Conservation (phyloP, 257 asterid species). For the Solanum tarijense region DNA sequence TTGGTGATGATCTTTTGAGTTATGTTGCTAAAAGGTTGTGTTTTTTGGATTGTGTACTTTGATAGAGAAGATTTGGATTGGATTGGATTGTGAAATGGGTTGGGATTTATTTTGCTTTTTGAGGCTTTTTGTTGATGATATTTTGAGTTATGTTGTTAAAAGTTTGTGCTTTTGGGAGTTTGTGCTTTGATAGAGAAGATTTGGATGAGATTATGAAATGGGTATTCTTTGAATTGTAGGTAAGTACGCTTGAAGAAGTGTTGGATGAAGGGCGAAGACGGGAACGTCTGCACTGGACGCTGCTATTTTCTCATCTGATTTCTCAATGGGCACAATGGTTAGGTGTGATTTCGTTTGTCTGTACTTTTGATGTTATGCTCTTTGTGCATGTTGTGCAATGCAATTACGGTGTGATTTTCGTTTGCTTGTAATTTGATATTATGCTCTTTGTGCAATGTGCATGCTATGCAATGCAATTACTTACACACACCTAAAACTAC, state of each 20-base stretch:
- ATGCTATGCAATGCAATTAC: background rate
- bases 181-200: background rate
- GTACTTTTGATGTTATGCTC: background rate
- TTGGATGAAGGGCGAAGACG: slow-evolving; percentile 55
- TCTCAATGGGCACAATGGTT: slow-evolving; percentile 98
- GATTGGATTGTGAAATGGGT: background rate
- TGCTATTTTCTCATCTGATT: slow-evolving; percentile 61
- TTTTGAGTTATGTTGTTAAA: background rate
- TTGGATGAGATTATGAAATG: background rate
- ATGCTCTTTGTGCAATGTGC: background rate
- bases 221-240: slow-evolving; percentile 19
- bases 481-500: background rate
- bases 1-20: background rate
- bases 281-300: slow-evolving; percentile 69
- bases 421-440: background rate
- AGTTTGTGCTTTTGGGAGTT: background rate
- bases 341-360: slow-evolving; percentile 34
- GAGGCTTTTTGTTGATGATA: background rate
- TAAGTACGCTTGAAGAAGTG: slow-evolving; percentile 30
- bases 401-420: slow-evolving; percentile 26
- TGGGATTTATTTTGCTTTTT: background rate
- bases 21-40: background rate
- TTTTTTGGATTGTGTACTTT: background rate
- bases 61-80: background rate
- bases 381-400: background rate